Conservation (phyloP, 1,284 basidiomycete genomes). For the Trichosporon coremiiforme region DNA sequence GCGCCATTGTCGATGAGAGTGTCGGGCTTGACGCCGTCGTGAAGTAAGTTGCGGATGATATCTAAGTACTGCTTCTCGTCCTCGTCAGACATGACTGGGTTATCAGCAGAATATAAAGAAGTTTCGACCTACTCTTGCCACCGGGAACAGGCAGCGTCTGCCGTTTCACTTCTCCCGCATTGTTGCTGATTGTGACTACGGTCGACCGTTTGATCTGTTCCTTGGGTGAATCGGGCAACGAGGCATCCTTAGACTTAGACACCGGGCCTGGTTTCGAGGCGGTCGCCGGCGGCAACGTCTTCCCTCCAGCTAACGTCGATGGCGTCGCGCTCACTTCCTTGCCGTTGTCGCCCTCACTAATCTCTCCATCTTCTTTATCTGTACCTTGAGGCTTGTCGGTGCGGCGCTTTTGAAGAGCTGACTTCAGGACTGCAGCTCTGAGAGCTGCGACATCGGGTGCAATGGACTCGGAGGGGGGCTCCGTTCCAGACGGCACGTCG, state of each 20-base stretch:
- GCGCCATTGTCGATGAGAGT: conserved; percentile 42
- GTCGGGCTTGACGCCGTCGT: conserved; percentile 41
- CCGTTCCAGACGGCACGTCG: background rate
- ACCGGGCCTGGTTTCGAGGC: background rate
- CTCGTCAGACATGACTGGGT: conserved; percentile 35
- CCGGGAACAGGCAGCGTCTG: background rate
- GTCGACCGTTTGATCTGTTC: conserved; percentile 24
- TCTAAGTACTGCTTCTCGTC: conserved; percentile 44
- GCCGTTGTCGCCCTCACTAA: conserved; percentile 23
- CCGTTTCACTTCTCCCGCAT: conserved; percentile 1
- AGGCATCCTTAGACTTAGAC: background rate
- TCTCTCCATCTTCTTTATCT: conserved; percentile 31
- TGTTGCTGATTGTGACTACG: conserved; percentile 26
- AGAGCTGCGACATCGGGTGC: conserved; percentile 25
- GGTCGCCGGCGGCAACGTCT: background rate
- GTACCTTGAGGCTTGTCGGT: background rate
- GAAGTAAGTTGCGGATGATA: conserved; percentile 43
- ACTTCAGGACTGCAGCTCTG: conserved; percentile 26
- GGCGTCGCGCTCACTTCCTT: background rate
- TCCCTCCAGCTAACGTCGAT: background rate
- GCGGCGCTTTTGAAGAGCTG: conserved; percentile 13
- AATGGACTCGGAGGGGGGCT: background rate
- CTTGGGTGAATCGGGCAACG: background rate
- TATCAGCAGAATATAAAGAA: background rate
- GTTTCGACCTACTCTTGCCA: conserved; percentile 16